Conservation (phyloP, 2,329 filamentous ascomycete species). For the Penicillium palitans region DNA sequence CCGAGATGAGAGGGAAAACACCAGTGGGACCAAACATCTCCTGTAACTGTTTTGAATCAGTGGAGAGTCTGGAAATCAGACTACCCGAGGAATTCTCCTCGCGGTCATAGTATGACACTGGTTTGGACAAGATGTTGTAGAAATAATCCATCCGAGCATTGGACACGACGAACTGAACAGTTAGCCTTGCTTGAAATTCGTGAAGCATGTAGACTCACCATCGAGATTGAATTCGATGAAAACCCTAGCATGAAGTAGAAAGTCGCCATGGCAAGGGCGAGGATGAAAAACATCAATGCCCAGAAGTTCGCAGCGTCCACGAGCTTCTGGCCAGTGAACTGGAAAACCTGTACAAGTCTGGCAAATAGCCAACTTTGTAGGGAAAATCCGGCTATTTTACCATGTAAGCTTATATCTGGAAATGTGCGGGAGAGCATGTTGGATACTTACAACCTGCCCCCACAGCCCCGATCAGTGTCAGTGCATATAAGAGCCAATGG, state of each 20-base stretch:
- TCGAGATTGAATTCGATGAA: conserved; percentile 47
- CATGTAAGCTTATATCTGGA: not conserved
- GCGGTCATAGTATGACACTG: conserved; percentile 45
- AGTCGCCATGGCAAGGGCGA: conserved; percentile 50
- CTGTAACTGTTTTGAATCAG: conserved; percentile 52
- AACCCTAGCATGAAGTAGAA: conserved; percentile 51
- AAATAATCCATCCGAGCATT: conserved; percentile 38
- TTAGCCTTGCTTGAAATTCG: conserved; percentile 12
- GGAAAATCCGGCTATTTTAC: conserved; percentile 29
- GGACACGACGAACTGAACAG: conserved; percentile 32
- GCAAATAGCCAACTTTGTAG: conserved; percentile 50
- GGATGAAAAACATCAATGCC: conserved; percentile 58
- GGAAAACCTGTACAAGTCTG: conserved; percentile 51
- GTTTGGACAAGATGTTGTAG: conserved; percentile 43
- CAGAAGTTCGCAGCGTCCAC: conserved; percentile 51
- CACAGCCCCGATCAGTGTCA: not conserved
- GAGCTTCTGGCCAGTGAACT: conserved; percentile 41
- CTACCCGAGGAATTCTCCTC: conserved; percentile 52
- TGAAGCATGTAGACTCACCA: conserved; percentile 34
- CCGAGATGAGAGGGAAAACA: conserved; percentile 57
- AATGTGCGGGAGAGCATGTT: not conserved
- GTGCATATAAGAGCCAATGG: conserved; percentile 3
- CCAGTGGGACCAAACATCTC: conserved; percentile 53
- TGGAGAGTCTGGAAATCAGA: conserved; percentile 49
- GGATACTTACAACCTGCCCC: conserved; percentile 7